Evolutionary conservation across 768 basidiomycete genomes (phyloP), one percentile per base, ranked within the genome.

Genomic region (Tubosaeta sp.): DNA sequence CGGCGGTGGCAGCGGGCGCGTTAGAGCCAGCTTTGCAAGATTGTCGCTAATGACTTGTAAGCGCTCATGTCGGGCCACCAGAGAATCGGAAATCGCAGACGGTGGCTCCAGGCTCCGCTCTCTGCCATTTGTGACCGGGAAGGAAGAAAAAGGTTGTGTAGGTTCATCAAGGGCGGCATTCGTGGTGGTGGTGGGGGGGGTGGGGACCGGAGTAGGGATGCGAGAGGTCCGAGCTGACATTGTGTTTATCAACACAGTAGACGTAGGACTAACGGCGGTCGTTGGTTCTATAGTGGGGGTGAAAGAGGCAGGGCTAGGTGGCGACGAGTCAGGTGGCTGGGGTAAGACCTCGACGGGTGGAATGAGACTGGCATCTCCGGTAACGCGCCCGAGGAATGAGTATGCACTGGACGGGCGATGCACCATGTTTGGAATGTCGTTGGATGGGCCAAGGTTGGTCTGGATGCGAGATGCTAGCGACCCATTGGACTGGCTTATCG

Each of bases 341-440:
- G 52, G 42, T 19, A 70, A 38, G 32, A 67, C 36, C 49, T 62
- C 66, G 22, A 70, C 69, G n/a, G 67, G 67, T 31, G 66, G 68
- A 29, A 68, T 68, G 35, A 68, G 58, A 38, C 25, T 59, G 14
- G 46, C 39, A n/a, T 53, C 44, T 8, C 45, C 51, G 3, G 24
- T 6, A 12, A 27, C 1, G 31, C 8, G 40, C 13, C 42, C 38
- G 4, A 22, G 12, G 21, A 39, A 39, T 21, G 38, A 19, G 35
- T 18, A 36, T 19, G n/a, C 18, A 36, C 16, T 36, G 14, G 35
- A 11, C 18, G 22, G 14, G 19, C 13, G 34, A 22, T 21, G 43
- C 14, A 19, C 43, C 12, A 31, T 11, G 21, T 36, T 52, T 43
- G 43, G 22, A 22, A 19, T 29, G 6, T 46, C 44, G 21, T 38